phyloP scores from a whole-genome alignment of 371 early-diverging fungal genomes.

The Mortierella sp. region DNA sequence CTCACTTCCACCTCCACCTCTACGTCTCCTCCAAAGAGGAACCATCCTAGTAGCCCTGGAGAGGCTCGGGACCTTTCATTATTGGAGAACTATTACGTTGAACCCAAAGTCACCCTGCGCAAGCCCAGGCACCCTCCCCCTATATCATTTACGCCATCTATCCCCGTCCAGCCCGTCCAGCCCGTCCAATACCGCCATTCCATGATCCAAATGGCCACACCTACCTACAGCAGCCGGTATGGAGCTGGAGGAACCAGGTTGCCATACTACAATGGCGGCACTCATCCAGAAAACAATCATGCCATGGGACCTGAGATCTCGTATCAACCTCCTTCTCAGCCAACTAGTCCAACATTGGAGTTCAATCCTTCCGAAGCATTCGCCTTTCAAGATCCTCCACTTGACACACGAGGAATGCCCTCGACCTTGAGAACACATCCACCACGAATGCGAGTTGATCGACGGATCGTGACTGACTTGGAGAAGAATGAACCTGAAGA shows the following conservation, averaged over 20 bases:
- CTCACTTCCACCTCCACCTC: too few species aligned
- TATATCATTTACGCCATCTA: too few species aligned
- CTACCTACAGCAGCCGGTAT: background rate
- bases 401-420: background rate
- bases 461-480: background rate
- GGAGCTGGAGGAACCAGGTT: conserved; percentile 1
- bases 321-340: conserved; percentile 25
- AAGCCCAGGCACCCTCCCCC: too few species aligned
- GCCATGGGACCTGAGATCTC: conserved; percentile 15
- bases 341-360: background rate
- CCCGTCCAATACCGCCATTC: background rate
- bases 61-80: too few species aligned
- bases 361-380: too few species aligned
- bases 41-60: too few species aligned
- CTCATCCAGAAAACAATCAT: background rate
- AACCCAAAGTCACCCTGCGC: too few species aligned
- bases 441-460: background rate
- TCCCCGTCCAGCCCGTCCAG: background rate
- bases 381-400: background rate
- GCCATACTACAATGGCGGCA: background rate
- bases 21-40: too few species aligned
- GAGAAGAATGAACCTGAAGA: background rate
- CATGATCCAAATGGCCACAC: background rate
- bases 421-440: background rate
- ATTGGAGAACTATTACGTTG: too few species aligned